A percentile compares a stretch with the other conserved stretches of the same genome.
Evolutionary conservation across 2,329 filamentous ascomycete genomes (phyloP).

Genomic region (Colletotrichum musicola): DNA sequence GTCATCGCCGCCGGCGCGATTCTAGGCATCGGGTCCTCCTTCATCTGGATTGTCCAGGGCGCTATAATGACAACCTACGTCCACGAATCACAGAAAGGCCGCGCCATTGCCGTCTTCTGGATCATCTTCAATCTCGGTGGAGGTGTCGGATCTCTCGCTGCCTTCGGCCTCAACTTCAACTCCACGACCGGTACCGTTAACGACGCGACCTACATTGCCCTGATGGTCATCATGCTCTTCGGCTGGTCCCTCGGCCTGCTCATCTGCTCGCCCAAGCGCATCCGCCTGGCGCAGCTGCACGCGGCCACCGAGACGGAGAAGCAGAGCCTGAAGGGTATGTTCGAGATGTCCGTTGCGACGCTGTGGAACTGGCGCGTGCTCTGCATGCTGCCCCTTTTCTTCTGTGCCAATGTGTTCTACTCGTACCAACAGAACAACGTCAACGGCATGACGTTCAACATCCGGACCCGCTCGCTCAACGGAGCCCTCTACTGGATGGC

Average conservation of each 20-base stretch:
- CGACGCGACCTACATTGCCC: slow-evolving; percentile 63
- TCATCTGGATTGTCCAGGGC: slow-evolving; percentile 61
- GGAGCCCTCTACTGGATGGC: slow-evolving; percentile 68
- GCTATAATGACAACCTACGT: slow-evolving; percentile 63
- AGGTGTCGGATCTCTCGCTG: slow-evolving; percentile 57
- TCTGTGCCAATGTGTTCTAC: slow-evolving; percentile 68
- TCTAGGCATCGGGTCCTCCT: slow-evolving; percentile 59
- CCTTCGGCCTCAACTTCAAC: slow-evolving; percentile 58
- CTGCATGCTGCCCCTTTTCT: slow-evolving; percentile 66
- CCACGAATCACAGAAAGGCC: slow-evolving; percentile 55
- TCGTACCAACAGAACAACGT: slow-evolving; percentile 69
- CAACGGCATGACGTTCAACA: slow-evolving; percentile 67
- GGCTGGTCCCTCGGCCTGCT: slow-evolving; percentile 62
- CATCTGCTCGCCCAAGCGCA: slow-evolving; percentile 60
- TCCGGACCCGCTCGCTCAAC: slow-evolving; percentile 68
- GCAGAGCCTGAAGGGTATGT: slow-evolving; percentile 51
- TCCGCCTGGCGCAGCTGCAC: slow-evolving; percentile 53
- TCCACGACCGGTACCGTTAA: slow-evolving; percentile 58
- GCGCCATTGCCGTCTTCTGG: slow-evolving; percentile 58
- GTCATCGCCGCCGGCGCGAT: slow-evolving; percentile 59
- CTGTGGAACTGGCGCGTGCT: slow-evolving; percentile 59
- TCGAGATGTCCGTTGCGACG: slow-evolving; percentile 52
- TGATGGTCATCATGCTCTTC: slow-evolving; percentile 61
- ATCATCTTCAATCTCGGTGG: slow-evolving; percentile 61
- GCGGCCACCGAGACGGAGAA: slow-evolving; percentile 53